Percentiles rank a stretch among this genome's conserved stretches.
Evolutionary conservation across 202 grass and related monocot species (phyloP).

Genomic region (Eragrostis tef): DNA sequence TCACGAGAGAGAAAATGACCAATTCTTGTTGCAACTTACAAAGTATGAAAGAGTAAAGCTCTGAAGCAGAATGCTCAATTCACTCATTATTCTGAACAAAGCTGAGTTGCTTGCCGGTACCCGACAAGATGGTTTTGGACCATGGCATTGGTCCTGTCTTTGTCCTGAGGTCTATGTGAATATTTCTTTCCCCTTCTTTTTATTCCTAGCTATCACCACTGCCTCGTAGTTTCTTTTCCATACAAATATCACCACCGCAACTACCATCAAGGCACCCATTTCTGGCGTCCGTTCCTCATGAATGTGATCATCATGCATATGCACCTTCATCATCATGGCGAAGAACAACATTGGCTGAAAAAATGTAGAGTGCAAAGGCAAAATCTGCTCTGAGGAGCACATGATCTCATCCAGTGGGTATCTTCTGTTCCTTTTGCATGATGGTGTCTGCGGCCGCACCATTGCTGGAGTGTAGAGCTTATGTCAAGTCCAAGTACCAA

Average conservation of each 20-base stretch:
- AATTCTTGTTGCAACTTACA: conserved; percentile 48
- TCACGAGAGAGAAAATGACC: conserved; percentile 70
- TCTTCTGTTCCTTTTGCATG: conserved; percentile 42
- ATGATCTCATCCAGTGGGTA: conserved; percentile 8
- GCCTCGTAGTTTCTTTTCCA: conserved; percentile 39
- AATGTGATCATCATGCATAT: conserved; percentile 43
- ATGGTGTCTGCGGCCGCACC: conserved; percentile 27
- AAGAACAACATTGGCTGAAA: conserved; percentile 22
- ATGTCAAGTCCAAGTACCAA: conserved; percentile 43
- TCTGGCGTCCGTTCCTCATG: conserved; percentile 43
- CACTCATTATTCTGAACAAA: conserved; percentile 34
- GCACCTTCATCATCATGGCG: conserved; percentile 3
- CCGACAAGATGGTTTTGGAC: conserved; percentile 32
- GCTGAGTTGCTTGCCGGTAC: conserved; percentile 34
- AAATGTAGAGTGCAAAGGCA: conserved; percentile 28
- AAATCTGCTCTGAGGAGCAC: conserved; percentile 33
- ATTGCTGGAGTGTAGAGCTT: conserved; percentile 40
- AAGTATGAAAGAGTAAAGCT: conserved; percentile 58
- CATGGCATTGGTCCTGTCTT: conserved; percentile 38
- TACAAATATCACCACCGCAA: conserved; percentile 31
- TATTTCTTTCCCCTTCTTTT: conserved; percentile 25
- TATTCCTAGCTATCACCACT: conserved; percentile 40
- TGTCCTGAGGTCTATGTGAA: conserved; percentile 52
- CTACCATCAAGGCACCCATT: conserved; percentile 26
- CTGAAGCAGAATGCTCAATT: conserved; percentile 47